phyloP scores from a whole-genome alignment of 805 yeast genomes.

The Candida peoriensis region DNA sequence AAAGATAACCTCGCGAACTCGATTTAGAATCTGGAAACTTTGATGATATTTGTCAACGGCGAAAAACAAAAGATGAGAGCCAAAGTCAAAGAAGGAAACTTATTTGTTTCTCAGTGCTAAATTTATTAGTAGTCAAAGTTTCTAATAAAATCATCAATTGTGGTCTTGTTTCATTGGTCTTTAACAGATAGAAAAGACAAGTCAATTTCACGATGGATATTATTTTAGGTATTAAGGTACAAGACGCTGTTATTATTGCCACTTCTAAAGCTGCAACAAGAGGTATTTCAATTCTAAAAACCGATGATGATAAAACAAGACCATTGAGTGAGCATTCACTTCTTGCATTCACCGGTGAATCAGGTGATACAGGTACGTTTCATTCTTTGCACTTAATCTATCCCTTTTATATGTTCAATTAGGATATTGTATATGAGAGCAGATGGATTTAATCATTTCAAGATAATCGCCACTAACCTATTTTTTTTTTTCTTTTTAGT shows the following conservation, averaged over 20 bases:
- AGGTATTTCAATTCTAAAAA: constrained; percentile 78
- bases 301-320: constrained; percentile 76
- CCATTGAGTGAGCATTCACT: constrained; percentile 67
- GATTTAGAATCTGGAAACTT: too few relatives aligned
- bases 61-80: too few relatives aligned
- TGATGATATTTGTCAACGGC: too few relatives aligned
- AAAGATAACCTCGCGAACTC: too few relatives aligned
- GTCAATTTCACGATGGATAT: constrained; percentile 92
- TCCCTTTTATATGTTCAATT: too few relatives aligned
- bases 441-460: neutral
- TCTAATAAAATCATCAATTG: too few relatives aligned
- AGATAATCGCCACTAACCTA: constrained; percentile 12
- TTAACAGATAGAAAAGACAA: too few relatives aligned
- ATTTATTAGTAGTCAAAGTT: too few relatives aligned
- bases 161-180: too few relatives aligned
- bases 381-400: neutral
- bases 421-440: too few relatives aligned
- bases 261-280: constrained; percentile 94
- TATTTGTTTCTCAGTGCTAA: too few relatives aligned
- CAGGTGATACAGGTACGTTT: constrained; percentile 73
- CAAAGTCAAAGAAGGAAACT: too few relatives aligned
- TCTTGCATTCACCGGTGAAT: constrained; percentile 90
- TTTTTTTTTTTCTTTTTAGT: constrained; percentile 27
- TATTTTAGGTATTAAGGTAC: constrained; percentile 76
- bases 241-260: constrained; percentile 79